Base-by-base conservation (phyloP, 331 rosid species). In the Erythrophleum ivorense region DNA sequence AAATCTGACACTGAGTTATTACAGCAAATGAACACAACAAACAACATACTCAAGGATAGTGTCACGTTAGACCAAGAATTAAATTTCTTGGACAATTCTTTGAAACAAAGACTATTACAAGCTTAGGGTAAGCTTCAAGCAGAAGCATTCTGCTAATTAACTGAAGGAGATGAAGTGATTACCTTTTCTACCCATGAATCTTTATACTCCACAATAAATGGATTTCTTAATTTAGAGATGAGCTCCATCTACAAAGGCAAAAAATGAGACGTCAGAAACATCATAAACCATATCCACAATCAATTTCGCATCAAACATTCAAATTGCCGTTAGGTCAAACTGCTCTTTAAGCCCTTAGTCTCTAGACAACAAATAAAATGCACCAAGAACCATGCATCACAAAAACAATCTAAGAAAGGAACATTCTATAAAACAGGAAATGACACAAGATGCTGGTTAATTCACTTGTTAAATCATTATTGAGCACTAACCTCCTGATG, bases 151-250 rank as follows among this genome's bases (percentile, higher is more conserved):
- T 72, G 38, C 33, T 52, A 81, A 67, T 52, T 66, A 64, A 77
- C 75, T 43, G 12, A 31, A 77, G 41, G 57, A 63, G 65, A 55
- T 29, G 65, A 83, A 78, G 54, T 38, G 63, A 76, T 78, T 88
- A 94, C 99, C 99, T 94, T 96, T 87, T 96, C 99, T 16, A 96
- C 99, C 99, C 99, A 96, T 40, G 99, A 96, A 91, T 96, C 99
- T 84, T 96, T 96, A 86, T 96, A 96, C 89, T 96, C 99, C 86
- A 96, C 98, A 71, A 96, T 94, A 86, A 92, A 96, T 72, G 97
- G 99, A 84, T 94, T 96, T 55, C 91, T 84, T 9, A 96, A 76
- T 81, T 88, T 94, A 58, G 97, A 94, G 81, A 96, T 92, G 52
- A 96, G 97, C 83, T 96, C 99, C 99, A 96, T 96, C 99, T 96